Evolutionary conservation across 2,329 filamentous ascomycete species (phyloP).

Genomic region (Ceratocystis colombiana): DNA sequence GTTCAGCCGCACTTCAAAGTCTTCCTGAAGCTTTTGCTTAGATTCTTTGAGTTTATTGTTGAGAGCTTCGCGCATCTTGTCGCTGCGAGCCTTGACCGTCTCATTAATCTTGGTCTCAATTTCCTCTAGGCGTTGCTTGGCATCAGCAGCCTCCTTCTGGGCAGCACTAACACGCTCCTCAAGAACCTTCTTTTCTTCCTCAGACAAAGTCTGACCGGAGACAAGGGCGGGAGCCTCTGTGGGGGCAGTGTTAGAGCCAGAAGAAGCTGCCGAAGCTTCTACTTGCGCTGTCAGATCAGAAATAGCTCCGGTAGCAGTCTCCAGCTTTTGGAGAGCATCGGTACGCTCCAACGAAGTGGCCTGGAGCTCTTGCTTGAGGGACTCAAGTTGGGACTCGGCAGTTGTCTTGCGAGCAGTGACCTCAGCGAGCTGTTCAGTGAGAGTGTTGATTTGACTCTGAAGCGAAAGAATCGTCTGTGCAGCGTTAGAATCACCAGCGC

Average conservation of each 20-base stretch:
- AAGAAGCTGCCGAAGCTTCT: slow-evolving; percentile 43
- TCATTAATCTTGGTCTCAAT: slow-evolving; percentile 52
- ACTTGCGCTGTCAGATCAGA: slow-evolving; percentile 54
- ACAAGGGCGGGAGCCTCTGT: slow-evolving; percentile 27
- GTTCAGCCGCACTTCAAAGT: slow-evolving; percentile 43
- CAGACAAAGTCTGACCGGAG: slow-evolving; percentile 34
- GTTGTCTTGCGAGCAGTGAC: slow-evolving; percentile 27
- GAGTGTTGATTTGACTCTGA: slow-evolving; percentile 29
- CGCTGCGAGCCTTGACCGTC: slow-evolving; percentile 54
- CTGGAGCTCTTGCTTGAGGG: slow-evolving; percentile 50
- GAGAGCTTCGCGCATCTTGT: slow-evolving; percentile 58
- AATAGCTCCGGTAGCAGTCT: slow-evolving; percentile 51
- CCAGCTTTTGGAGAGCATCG: slow-evolving; percentile 55
- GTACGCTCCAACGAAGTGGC: slow-evolving; percentile 57
- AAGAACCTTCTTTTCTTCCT: slow-evolving; percentile 50
- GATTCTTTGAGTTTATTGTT: slow-evolving; percentile 63
- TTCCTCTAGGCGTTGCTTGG: slow-evolving; percentile 53
- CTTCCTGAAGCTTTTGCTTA: slow-evolving; percentile 42
- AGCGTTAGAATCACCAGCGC: slow-evolving; percentile 36
- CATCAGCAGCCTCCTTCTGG: slow-evolving; percentile 52
- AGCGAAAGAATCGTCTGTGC: slow-evolving; percentile 15
- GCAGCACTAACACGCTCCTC: slow-evolving; percentile 52
- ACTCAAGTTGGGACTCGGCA: slow-evolving; percentile 19
- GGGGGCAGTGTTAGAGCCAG: slow-evolving; percentile 27
- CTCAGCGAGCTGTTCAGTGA: slow-evolving; percentile 42